A percentile compares a stretch with the other conserved stretches of the same genome.
phyloP scores from a whole-genome alignment of 805 yeast genomes.

The Cyberlindnera misumaiensis region DNA sequence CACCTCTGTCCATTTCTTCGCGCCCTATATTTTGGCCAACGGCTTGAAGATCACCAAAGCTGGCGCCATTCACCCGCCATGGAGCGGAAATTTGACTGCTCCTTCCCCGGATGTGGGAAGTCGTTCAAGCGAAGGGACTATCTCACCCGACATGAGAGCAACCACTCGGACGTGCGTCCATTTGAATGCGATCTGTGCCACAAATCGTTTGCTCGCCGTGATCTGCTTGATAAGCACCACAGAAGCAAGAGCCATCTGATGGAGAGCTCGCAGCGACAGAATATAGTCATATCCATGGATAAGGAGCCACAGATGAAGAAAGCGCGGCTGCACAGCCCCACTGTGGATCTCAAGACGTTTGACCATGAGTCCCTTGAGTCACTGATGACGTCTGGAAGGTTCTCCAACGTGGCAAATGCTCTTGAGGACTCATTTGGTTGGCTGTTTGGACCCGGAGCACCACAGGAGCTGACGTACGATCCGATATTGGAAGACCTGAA shows the following conservation, averaged over 20 bases:
- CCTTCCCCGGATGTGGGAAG: conserved; percentile 17
- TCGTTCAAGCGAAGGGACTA: conserved; percentile 31
- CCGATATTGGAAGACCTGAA: background rate
- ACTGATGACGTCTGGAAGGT: conserved; percentile 5
- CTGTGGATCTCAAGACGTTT: background rate
- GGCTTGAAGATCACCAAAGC: too few species aligned
- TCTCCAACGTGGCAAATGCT: conserved; percentile 14
- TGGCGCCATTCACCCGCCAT: background rate
- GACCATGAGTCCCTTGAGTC: background rate
- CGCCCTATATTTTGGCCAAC: too few species aligned
- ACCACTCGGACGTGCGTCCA: conserved; percentile 25
- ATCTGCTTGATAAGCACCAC: conserved; percentile 26
- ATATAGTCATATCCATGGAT: too few species aligned
- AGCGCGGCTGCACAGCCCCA: background rate
- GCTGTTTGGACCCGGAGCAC: conserved; percentile 17
- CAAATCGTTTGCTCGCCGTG: conserved; percentile 26
- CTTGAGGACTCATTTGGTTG: conserved; percentile 20
- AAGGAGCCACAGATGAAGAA: too few species aligned
- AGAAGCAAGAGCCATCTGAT: background rate
- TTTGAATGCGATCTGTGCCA: conserved; percentile 23
- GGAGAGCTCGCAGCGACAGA: background rate
- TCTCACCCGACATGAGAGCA: conserved; percentile 26
- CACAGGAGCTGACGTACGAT: background rate
- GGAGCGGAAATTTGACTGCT: conserved; percentile 7
- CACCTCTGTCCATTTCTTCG: too few species aligned